These are phyloP conservation scores for Mucuna pruriens DNA, from an alignment of 306 rosid species.

Conservation along the genomic window DNA sequence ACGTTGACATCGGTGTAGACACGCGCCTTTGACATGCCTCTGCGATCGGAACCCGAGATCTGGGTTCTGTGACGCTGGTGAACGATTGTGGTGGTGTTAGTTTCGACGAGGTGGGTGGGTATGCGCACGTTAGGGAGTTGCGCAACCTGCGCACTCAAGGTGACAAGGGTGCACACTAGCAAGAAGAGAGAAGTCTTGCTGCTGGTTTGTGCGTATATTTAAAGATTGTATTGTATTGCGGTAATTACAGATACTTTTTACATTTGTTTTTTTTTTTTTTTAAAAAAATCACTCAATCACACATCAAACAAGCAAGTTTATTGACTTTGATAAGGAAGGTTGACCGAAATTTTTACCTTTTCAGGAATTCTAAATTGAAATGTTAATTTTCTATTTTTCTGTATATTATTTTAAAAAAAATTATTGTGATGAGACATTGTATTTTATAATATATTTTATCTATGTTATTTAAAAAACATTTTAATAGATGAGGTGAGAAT, in stretches of 20 bases:
- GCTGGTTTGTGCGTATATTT: slow-evolving; percentile 51
- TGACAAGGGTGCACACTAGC: slow-evolving; percentile 60
- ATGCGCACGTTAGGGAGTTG: slow-evolving; percentile 63
- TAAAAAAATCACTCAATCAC: no score
- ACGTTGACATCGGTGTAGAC: slow-evolving; percentile 83
- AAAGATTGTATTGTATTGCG: slow-evolving; percentile 34
- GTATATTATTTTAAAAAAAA: no score
- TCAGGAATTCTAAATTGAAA: no score
- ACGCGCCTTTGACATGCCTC: slow-evolving; percentile 80
- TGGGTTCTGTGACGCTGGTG: slow-evolving; percentile 7
- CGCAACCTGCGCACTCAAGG: slow-evolving; percentile 60
- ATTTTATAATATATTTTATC: no score
- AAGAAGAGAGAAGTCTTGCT: slow-evolving; percentile 37
- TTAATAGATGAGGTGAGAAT: no score
- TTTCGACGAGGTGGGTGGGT: slow-evolving; percentile 40
- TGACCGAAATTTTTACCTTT: no score
- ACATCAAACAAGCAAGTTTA: no score
- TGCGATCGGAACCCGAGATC: slow-evolving; percentile 44
- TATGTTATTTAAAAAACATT: no score
- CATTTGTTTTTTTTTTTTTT: neutral
- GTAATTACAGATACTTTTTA: neutral
- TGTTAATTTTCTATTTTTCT: no score
- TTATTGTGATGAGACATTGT: no score
- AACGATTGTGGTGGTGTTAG: slow-evolving; percentile 26
- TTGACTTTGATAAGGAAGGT: no score